phyloP scores from a whole-genome alignment of 768 basidiomycete genomes.

The Kwoniella sp. region DNA sequence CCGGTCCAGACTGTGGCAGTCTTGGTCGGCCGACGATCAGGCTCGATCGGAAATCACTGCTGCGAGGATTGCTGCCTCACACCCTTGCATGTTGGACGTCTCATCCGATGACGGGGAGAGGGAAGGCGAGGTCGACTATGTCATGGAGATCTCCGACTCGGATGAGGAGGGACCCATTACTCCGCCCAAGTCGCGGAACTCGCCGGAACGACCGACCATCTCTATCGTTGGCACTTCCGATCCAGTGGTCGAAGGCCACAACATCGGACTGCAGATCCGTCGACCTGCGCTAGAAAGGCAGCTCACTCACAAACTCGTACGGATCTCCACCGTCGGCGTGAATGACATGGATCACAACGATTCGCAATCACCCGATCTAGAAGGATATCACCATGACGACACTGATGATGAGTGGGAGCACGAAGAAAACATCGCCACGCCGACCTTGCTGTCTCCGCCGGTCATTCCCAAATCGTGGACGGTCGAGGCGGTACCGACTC shows the following conservation, averaged over 20 bases:
- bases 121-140: neutral
- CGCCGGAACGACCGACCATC: neutral
- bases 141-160: neutral
- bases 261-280: neutral
- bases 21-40: constrained; percentile 20
- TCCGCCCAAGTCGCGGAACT: constrained; percentile 5
- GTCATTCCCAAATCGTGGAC: neutral
- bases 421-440: constrained; percentile 3
- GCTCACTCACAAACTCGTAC: neutral
- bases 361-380: neutral
- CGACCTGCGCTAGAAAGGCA: neutral
- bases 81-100: constrained; percentile 31
- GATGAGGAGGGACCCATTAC: constrained; percentile 15
- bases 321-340: neutral
- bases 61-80: neutral
- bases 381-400: neutral
- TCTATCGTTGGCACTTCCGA: neutral
- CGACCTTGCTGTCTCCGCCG: constrained; percentile 9
- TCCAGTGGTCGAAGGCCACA: too few species aligned
- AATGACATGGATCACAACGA: too few species aligned
- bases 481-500: neutral
- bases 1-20: constrained; percentile 19
- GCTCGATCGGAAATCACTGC: constrained; percentile 4
- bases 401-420: constrained; percentile 11
- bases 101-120: constrained; percentile 8